Evolutionary conservation across 78 protist genomes (phyloP).

Genomic region (Protostelium mycophagum): DNA sequence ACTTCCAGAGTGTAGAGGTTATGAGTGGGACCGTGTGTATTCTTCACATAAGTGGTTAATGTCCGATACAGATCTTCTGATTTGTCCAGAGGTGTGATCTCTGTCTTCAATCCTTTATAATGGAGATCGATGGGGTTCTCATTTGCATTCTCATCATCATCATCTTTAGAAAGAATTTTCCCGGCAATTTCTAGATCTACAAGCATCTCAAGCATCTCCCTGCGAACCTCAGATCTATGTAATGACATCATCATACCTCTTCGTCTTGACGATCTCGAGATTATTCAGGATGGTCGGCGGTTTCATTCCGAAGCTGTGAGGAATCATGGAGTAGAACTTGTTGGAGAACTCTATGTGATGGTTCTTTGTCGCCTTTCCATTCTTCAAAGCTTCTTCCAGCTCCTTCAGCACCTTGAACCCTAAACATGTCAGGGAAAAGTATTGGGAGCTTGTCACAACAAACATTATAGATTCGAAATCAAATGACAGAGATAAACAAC

Average conservation of each 20-base stretch:
- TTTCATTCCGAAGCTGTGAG: conserved; percentile 37
- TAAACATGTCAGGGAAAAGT: not conserved
- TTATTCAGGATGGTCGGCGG: conserved; percentile 31
- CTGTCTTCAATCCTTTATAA: conserved; percentile 55
- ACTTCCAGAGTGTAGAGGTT: not conserved
- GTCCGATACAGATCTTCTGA: conserved; percentile 14
- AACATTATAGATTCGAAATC: no score
- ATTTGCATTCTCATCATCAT: conserved; percentile 31
- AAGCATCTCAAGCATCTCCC: conserved; percentile 33
- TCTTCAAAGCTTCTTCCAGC: conserved; percentile 20
- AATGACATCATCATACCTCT: conserved; percentile 14
- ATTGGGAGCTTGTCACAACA: no score
- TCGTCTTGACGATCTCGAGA: conserved; percentile 27
- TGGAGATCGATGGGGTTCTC: conserved; percentile 34
- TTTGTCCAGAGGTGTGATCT: conserved; percentile 40
- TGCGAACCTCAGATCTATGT: no score
- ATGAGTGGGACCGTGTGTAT: conserved; percentile 31
- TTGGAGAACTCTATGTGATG: conserved; percentile 18
- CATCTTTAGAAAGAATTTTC: conserved; percentile 15
- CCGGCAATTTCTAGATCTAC: conserved; percentile 74
- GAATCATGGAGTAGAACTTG: conserved; percentile 67
- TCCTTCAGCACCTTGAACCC: conserved; percentile 26
- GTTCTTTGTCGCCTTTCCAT: conserved; percentile 3
- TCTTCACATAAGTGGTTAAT: conserved; percentile 13
- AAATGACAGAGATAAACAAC: no score